Evolutionary conservation across 1,139 yeast species (phyloP).

Genomic region (Yamadazyma aaseri): DNA sequence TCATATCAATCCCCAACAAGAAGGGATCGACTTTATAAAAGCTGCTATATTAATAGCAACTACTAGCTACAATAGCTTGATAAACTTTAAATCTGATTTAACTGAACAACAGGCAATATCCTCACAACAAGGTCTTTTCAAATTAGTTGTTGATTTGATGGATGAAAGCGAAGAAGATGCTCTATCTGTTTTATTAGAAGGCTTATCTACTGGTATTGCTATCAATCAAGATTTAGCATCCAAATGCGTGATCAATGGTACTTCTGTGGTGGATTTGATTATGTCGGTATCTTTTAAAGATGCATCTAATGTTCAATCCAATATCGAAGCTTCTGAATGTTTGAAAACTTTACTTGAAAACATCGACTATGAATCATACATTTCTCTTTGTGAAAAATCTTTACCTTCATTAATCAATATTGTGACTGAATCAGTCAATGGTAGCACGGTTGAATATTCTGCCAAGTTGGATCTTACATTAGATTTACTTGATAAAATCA

Average conservation of each 20-base stretch:
- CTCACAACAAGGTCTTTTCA: slow-evolving; percentile 29
- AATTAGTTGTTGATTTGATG: slow-evolving; percentile 38
- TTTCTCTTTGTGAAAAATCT: slow-evolving; percentile 49
- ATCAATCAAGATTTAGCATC: slow-evolving; percentile 39
- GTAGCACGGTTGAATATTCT: slow-evolving; percentile 38
- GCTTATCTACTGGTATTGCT: slow-evolving; percentile 55
- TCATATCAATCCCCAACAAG: slow-evolving; percentile 11
- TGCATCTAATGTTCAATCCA: slow-evolving; percentile 69
- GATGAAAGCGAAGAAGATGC: slow-evolving; percentile 80
- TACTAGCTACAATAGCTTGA: slow-evolving; percentile 51
- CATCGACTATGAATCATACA: slow-evolving; percentile 45
- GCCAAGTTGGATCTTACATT: slow-evolving; percentile 65
- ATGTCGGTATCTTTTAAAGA: slow-evolving; percentile 69
- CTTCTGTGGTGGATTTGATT: slow-evolving; percentile 49
- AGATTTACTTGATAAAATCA: slow-evolving; percentile 61
- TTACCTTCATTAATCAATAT: slow-evolving; percentile 49
- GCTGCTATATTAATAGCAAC: slow-evolving; percentile 52
- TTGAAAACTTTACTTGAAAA: slow-evolving; percentile 55
- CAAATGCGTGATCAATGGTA: slow-evolving; percentile 17
- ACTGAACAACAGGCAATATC: slow-evolving; percentile 15
- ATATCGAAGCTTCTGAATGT: slow-evolving; percentile 61
- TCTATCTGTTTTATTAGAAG: slow-evolving; percentile 72
- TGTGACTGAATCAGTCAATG: slow-evolving; percentile 23
- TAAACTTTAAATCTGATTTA: slow-evolving; percentile 29
- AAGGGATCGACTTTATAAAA: slow-evolving; percentile 22